phyloP scores from a whole-genome alignment of 495 filamentous ascomycete genomes.

The Daldinia grandis region DNA sequence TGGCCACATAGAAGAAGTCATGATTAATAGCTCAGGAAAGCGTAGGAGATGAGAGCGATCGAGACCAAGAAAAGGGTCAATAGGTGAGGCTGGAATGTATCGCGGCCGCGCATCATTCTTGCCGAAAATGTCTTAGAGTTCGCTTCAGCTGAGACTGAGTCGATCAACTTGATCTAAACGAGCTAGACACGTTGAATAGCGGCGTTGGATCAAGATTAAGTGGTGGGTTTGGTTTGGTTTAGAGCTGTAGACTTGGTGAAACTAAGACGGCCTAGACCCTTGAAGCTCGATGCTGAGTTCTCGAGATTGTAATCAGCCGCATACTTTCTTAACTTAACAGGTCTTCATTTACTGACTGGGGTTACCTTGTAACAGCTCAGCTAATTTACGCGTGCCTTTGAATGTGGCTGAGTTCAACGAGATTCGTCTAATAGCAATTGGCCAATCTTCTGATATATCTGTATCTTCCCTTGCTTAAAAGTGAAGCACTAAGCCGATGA shows the following conservation, averaged over 20 bases:
- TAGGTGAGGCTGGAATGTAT: conserved; percentile 22
- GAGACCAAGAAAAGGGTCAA: conserved; percentile 26
- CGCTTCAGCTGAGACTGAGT: conserved; percentile 32
- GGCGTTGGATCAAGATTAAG: conserved; percentile 27
- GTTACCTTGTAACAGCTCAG: background rate
- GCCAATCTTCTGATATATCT: no score
- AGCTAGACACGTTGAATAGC: conserved; percentile 25
- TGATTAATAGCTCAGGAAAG: conserved; percentile 21
- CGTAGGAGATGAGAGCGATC: conserved; percentile 11
- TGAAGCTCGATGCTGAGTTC: background rate
- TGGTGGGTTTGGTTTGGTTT: conserved; percentile 10
- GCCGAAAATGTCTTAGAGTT: conserved; percentile 34
- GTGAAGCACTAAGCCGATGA: no score
- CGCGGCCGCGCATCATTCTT: conserved; percentile 13
- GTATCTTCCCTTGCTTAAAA: no score
- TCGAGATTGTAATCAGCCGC: background rate
- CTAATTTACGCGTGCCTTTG: background rate
- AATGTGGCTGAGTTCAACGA: background rate
- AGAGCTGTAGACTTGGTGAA: conserved; percentile 15
- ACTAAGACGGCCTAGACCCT: conserved; percentile 24
- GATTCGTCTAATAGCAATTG: background rate
- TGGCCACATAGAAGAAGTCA: conserved; percentile 19
- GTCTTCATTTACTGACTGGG: background rate
- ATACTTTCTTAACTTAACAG: background rate
- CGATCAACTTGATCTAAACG: conserved; percentile 21